Conservation (phyloP, 768 basidiomycete species). For the Naematelia aurantialba region DNA sequence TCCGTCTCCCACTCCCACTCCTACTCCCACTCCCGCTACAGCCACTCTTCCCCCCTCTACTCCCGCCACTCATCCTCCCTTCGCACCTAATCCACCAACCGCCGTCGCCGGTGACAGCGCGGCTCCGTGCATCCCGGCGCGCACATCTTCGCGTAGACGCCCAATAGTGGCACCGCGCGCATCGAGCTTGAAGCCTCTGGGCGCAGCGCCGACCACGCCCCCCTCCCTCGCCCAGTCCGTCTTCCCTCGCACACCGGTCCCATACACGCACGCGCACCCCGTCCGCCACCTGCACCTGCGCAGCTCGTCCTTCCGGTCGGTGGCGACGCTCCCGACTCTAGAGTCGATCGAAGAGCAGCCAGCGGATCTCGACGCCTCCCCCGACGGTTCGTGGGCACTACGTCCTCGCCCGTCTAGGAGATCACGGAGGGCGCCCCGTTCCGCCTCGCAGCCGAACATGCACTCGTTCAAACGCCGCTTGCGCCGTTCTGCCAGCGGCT, state of each 20-base stretch:
- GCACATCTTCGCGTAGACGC: neutral
- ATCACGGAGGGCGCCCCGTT: neutral
- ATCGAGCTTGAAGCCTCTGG: neutral
- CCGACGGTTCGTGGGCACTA: conserved; percentile 4
- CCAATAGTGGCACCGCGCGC: neutral
- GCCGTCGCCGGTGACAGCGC: neutral
- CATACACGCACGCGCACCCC: neutral
- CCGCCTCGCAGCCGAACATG: neutral
- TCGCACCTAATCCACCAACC: neutral
- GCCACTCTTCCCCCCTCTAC: too few relatives aligned
- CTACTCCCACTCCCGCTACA: neutral
- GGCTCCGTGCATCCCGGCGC: neutral
- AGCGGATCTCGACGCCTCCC: neutral
- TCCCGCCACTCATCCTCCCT: too few relatives aligned
- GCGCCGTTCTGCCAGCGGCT: neutral
- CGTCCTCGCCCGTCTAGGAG: neutral
- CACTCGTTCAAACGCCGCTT: neutral
- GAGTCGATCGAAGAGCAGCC: conserved; percentile 4
- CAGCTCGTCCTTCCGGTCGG: neutral
- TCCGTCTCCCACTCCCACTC: neutral
- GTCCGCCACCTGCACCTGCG: neutral
- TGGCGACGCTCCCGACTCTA: neutral
- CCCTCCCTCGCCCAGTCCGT: neutral
- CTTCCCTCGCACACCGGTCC: neutral
- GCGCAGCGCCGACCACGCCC: neutral